Conservation (phyloP, 139 green algal genomes). For the Limnomonas spitsbergensis region DNA sequence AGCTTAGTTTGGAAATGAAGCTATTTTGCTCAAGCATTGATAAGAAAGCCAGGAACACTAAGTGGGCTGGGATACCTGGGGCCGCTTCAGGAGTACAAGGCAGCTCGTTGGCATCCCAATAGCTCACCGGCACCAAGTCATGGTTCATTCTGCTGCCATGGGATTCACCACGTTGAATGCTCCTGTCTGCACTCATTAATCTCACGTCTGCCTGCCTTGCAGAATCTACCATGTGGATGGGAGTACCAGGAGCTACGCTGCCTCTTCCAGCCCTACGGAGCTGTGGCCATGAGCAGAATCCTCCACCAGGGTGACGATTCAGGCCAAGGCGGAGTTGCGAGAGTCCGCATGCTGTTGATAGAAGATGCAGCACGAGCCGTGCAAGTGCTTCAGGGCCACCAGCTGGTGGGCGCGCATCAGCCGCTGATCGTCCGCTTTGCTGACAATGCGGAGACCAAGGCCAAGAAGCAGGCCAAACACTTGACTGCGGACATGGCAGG, state of each 20-base stretch:
- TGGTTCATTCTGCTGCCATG: no score
- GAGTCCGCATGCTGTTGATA: slow-evolving; percentile 15
- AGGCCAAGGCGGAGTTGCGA: slow-evolving; percentile 18
- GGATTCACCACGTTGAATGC: background rate
- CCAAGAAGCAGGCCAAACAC: slow-evolving; percentile 19
- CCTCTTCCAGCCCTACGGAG: background rate
- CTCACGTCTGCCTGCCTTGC: background rate
- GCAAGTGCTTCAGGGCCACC: slow-evolving; percentile 18
- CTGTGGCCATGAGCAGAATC: slow-evolving; percentile 2
- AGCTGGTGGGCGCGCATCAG: background rate
- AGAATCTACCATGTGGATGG: slow-evolving; percentile 6
- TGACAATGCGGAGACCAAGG: slow-evolving; percentile 26
- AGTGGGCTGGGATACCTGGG: no score
- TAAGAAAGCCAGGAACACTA: no score
- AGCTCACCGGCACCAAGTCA: no score
- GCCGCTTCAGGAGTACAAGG: no score
- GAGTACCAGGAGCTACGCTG: background rate
- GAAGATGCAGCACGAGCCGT: slow-evolving; percentile 19
- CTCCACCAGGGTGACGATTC: slow-evolving; percentile 20
- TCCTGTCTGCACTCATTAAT: background rate
- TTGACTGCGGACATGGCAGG: no score
- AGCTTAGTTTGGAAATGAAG: background rate
- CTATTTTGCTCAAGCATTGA: background rate
- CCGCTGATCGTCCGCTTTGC: slow-evolving; percentile 20
- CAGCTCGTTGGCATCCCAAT: no score